These are phyloP conservation scores for Paraphysoderma sedebokerense DNA, from an alignment of 371 early-diverging fungal species.

Conservation along the genomic window DNA sequence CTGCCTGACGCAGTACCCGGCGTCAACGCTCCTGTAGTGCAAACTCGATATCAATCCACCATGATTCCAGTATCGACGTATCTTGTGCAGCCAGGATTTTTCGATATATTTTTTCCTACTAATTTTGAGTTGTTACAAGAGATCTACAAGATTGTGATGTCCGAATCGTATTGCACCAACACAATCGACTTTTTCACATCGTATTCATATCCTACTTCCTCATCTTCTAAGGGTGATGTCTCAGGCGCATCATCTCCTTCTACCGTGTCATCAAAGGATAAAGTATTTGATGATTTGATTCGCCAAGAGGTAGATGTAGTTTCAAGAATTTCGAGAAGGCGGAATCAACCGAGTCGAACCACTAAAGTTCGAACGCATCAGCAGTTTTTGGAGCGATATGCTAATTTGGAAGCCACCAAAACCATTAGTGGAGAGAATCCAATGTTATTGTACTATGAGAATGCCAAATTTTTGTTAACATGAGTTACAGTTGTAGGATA, in stretches of 20 bases:
- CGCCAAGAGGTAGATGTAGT: too few relatives aligned
- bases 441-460: slow-evolving; percentile 83
- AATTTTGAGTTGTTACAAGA: slow-evolving; percentile 70
- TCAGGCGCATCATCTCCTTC: neutral
- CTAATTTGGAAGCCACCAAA: slow-evolving; percentile 49
- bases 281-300: neutral
- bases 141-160: slow-evolving; percentile 41
- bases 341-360: slow-evolving; percentile 18
- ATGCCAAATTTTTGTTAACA: slow-evolving; percentile 50
- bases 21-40: slow-evolving; percentile 81
- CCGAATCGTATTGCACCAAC: slow-evolving; percentile 10
- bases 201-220: too few relatives aligned
- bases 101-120: slow-evolving; percentile 95
- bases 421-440: slow-evolving; percentile 83
- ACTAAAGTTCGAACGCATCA: slow-evolving; percentile 52
- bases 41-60: slow-evolving; percentile 66
- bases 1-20: slow-evolving; percentile 68
- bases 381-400: slow-evolving; percentile 62
- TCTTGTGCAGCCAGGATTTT: slow-evolving; percentile 92
- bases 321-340: slow-evolving; percentile 8
- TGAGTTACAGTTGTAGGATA: slow-evolving; percentile 7
- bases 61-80: slow-evolving; percentile 91
- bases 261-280: neutral
- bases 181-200: too few relatives aligned
- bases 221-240: too few relatives aligned